Evolutionary conservation across 1,139 yeast species (phyloP), one percentile per base, ranked within the genome.

Genomic region (Nakaseomyces delphensis): DNA sequence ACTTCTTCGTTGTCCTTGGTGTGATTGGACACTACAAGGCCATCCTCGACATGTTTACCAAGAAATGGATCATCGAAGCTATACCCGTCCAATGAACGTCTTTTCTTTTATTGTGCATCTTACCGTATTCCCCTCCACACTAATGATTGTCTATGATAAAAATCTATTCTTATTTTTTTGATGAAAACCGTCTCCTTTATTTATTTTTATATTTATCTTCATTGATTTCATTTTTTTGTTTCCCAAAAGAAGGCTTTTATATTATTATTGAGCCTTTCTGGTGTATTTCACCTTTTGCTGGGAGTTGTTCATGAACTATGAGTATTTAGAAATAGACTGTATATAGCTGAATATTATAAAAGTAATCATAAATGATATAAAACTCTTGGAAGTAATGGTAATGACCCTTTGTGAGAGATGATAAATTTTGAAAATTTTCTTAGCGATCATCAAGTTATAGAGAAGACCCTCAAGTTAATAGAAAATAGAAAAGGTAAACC

Each of bases 1-100:
- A 91, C 64, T 62, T 86, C 14, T 85, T 84, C 59, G 98, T 91
- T 35, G 75, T 91, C 30, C 72, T 83, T 30, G 98, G 98, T 2
- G 77, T 87, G 19, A 65, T 84, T 45, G 95, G 93, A 30, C 96
- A 89, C 63, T 91, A 89, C 62, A 67, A 69, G 43, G 87, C 93
- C 20, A 69, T 86, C 23, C 68, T 85, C 49, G 79, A 76, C 46
- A 80, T 87, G 81, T 79, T 81, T 50, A 65, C 62, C 55, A 65
- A 51, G 25, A 51, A 52, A 44, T 58, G 64, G 63, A 39, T 54
- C 36, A 14, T 33, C 4, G 35, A 31, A 11, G 35, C 35, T 18
- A 13, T 11, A 9, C 5, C 23, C n/a, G n/a, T n/a, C 23, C 28
- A 25, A 25, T 25, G 28, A 25, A n/a, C n/a, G 24, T 21, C 6